Evolutionary conservation across 2,329 filamentous ascomycete genomes (phyloP), one percentile per base, ranked within the genome.

Genomic region (Fonsecaea nubica): DNA sequence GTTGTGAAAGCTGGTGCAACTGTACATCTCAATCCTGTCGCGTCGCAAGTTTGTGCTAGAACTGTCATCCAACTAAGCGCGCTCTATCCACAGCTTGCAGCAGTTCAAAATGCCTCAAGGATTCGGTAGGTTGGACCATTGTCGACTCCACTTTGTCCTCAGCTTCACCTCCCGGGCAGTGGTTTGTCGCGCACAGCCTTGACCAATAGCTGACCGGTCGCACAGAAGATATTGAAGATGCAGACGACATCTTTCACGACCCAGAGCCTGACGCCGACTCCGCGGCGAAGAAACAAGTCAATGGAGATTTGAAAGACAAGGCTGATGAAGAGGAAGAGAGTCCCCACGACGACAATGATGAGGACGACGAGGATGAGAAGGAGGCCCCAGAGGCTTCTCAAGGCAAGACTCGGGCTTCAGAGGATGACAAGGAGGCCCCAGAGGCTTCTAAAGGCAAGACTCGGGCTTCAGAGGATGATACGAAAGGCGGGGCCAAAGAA

Each of bases 331-430:
- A 76, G 18, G 70, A 25, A 25, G 25, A 25, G 25, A 25, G 25
- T 25, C 25, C 25, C 2, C 25, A 25, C 25, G 25, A 25, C 25
- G 25, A 25, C 25, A 25, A 25, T 25, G 25, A 75, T 10, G 71
- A 66, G 3, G 75, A 74, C 9, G 73, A 75, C 0, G 74, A 75
- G 4, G 76, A 76, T 1, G 76, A 75, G 5, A 76, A 50, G 18
- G 45, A 30, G 45, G 45, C 6, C 2, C 45, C 45, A 50, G 18
- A 10, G 7, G 18, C 45, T 50, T 10, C 45, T 50, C 33, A 80
- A 56, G 77, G 74, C 35, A 72, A 80, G 58, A 38, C 75, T n/a
- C 69, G 74, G 0, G 80, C 81, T 54, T 69, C 75, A 9, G 81
- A 76, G 56, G 70, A 73, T 18, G 76, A 75, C 68, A 10, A 50